Evolutionary conservation across 257 asterid species (phyloP), one percentile per base, ranked within the genome.

Genomic region (Przewalskia tangutica): DNA sequence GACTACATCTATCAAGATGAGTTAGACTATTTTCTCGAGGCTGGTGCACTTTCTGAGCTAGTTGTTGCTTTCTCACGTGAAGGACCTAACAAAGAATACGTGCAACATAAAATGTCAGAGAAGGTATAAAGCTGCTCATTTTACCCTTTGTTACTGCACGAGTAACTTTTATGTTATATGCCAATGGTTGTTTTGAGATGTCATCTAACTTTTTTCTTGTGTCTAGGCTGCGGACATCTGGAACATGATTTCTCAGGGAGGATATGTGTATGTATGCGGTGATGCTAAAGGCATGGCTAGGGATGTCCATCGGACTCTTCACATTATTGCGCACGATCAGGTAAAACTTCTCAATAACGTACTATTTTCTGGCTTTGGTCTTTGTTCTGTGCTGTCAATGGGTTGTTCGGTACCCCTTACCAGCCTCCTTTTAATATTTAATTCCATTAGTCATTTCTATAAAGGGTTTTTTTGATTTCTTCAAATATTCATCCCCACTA

Each of bases 271-370:
- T 40, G 99, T 94, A 6, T 96, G 99, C 8, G 98, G 99, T 84
- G 99, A 96, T 83, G 99, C 99, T 62, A 96, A 96, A 84, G 98
- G 99, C 84, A 96, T 96, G 99, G 99, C 99, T 54, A 93, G 94
- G 79, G 98, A 96, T n/a, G 99, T 96, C 55, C 99, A 96, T 85
- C 89, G 98, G 81, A 93, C 97, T 56, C 97, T 96, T 86, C 98
- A 96, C 89, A 88, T 92, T 70, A 89, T 96, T 71, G 93, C 88
- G 11, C 97, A 92, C 88, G 96, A 96, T 83, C 98, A 95, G 99
- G 99, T 95, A 81, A 11, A 85, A 71, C 16, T 80, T 81, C 63
- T 66, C 63, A 79, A 62, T 68, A 44, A 14, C 83, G 36, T 14
- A 23, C 2, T 50, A 50, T 50, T 75, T 50, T 75, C 80, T 75